A percentile compares a stretch with the other conserved stretches of the same genome.
Conservation (phyloP, 495 filamentous ascomycete genomes). For the Apodospora peruviana region DNA sequence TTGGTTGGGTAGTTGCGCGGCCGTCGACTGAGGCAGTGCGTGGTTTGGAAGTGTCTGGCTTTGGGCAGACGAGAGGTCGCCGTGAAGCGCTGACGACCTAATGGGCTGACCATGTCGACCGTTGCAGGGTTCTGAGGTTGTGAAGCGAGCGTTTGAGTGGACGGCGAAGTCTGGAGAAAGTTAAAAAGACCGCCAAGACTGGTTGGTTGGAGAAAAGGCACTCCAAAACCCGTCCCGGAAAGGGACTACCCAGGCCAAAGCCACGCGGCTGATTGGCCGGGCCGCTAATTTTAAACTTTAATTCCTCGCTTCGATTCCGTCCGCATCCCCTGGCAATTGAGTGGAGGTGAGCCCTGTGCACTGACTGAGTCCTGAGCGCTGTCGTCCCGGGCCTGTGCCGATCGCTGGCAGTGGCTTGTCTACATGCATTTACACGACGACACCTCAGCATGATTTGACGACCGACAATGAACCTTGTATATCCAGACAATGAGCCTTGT, state of each 20-base stretch:
- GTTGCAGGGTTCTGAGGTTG: constrained; percentile 10
- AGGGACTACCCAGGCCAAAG: constrained; percentile 1
- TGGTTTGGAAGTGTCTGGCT: constrained; percentile 13
- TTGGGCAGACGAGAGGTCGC: constrained; percentile 20
- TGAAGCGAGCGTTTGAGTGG: neutral
- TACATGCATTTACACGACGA: neutral
- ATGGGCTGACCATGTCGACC: neutral
- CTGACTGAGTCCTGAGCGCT: neutral
- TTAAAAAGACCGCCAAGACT: neutral
- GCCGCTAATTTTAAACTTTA: constrained; percentile 18
- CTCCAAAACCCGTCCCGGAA: constrained; percentile 11
- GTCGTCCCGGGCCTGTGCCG: neutral
- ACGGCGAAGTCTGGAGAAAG: constrained; percentile 4
- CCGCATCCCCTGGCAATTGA: too few relatives aligned
- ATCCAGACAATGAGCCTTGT: too few relatives aligned
- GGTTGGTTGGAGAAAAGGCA: neutral
- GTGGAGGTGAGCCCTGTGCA: too few relatives aligned
- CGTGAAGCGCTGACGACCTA: constrained; percentile 14
- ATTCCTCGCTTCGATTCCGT: neutral
- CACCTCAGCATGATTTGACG: neutral
- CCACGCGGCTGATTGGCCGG: constrained; percentile 19
- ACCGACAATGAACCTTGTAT: too few relatives aligned
- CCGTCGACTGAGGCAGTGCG: constrained; percentile 21
- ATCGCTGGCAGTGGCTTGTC: neutral
- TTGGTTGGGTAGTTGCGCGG: neutral